A percentile compares a stretch with the other conserved stretches of the same genome.
These are phyloP conservation scores for Linanthus parryae DNA, from an alignment of 148 eudicot genomes.

Conservation along the genomic window DNA sequence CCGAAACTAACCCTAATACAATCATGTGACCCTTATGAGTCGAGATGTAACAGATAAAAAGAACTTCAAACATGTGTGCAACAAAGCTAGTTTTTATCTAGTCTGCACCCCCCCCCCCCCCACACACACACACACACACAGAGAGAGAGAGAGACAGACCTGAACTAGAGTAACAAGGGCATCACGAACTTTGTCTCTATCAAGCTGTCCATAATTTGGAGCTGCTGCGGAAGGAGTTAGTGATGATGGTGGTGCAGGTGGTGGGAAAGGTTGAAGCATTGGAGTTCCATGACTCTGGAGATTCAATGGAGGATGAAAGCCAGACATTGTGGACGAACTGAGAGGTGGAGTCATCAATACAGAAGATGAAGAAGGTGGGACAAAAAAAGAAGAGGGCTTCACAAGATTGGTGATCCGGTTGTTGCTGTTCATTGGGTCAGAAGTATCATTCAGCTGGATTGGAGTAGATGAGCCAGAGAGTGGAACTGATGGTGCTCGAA, in stretches of 20 bases:
- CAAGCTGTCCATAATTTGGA: constrained; percentile 31
- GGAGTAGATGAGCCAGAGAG: constrained; percentile 27
- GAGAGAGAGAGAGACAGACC: constrained; percentile 18
- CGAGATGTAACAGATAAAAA: too few species aligned
- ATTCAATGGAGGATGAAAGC: constrained; percentile 49
- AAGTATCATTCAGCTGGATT: constrained; percentile 25
- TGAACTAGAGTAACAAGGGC: constrained; percentile 53
- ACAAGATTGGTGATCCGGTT: constrained; percentile 43
- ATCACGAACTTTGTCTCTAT: constrained; percentile 53
- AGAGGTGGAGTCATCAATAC: constrained; percentile 29
- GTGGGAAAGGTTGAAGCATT: constrained; percentile 78
- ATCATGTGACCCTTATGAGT: too few species aligned
- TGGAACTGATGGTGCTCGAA: constrained; percentile 33
- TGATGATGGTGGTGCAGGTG: constrained; percentile 64
- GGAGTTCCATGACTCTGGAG: constrained; percentile 58
- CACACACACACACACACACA: neutral
- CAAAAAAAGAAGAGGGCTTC: constrained; percentile 57
- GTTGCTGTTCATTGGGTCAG: constrained; percentile 34
- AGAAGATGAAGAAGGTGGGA: constrained; percentile 47
- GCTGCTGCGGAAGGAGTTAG: constrained; percentile 41
- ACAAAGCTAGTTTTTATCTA: too few species aligned
- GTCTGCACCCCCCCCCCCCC: neutral
- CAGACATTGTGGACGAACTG: constrained; percentile 32
- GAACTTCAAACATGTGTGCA: too few species aligned
- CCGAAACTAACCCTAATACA: too few species aligned